Percentiles rank a stretch among this genome's conserved stretches.
These are phyloP conservation scores for Lotmaria passim DNA, from an alignment of 208 protist species.

Conservation along the genomic window DNA sequence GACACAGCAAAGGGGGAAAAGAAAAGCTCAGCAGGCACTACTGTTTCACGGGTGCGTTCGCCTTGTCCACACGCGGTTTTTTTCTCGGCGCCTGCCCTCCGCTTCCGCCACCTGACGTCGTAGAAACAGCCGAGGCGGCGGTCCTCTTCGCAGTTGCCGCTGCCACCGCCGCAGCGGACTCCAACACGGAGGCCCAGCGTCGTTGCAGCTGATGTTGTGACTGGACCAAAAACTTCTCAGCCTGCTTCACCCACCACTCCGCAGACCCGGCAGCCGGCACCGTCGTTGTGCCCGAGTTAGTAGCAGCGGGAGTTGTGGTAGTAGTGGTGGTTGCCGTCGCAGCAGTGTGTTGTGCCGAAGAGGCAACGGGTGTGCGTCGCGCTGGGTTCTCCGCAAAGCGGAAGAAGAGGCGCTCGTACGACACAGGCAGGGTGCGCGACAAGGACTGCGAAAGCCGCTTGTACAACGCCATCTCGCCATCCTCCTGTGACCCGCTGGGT, in stretches of 20 bases:
- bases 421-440: slow-evolving; percentile 64
- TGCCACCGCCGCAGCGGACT: slow-evolving; percentile 31
- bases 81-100: background rate
- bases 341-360: too few species aligned
- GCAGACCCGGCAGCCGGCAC: slow-evolving; percentile 16
- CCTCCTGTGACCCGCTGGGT: slow-evolving; percentile 55
- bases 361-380: background rate
- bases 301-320: background rate
- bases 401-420: slow-evolving; percentile 87
- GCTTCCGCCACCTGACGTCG: background rate
- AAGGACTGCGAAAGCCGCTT: slow-evolving; percentile 55
- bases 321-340: background rate
- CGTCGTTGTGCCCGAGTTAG: slow-evolving; percentile 3
- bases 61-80: too few species aligned
- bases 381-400: slow-evolving; percentile 59
- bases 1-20: background rate
- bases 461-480: slow-evolving; percentile 82
- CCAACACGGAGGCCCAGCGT: slow-evolving; percentile 64
- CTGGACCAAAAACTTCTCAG: slow-evolving; percentile 41
- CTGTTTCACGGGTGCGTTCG: too few species aligned
- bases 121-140: background rate
- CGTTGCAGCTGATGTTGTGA: slow-evolving; percentile 56
- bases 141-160: slow-evolving; percentile 10
- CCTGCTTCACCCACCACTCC: slow-evolving; percentile 66
- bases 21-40: too few species aligned